Conservation (phyloP, 352 stramenopile species). For the Phytophthora boehmeriae region DNA sequence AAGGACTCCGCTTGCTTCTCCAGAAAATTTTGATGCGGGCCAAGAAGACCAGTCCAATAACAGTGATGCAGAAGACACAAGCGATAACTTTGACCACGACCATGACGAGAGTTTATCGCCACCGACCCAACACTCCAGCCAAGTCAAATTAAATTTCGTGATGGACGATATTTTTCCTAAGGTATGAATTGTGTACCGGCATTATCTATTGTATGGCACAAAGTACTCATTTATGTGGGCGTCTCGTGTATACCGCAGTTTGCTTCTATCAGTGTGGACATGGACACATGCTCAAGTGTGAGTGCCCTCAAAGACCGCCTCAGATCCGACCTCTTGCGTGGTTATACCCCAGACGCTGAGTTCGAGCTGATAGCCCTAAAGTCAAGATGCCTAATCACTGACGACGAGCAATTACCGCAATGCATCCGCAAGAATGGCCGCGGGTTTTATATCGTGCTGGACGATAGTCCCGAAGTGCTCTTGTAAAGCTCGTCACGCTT, state of each 20-base stretch:
- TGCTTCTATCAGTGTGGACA: constrained; percentile 15
- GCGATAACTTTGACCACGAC: not conserved
- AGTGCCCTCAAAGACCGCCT: constrained; percentile 24
- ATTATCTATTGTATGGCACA: not conserved
- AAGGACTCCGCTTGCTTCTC: not conserved
- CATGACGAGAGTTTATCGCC: not conserved
- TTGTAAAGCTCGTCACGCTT: constrained; percentile 3
- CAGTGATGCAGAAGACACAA: not conserved
- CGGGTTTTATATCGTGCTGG: constrained; percentile 34
- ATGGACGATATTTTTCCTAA: constrained; percentile 38
- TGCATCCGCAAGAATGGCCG: constrained; percentile 32
- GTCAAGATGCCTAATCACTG: constrained; percentile 17
- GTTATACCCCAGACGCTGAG: constrained; percentile 4
- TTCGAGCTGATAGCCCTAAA: constrained; percentile 29
- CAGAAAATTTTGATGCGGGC: not conserved
- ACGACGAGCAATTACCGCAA: constrained; percentile 20
- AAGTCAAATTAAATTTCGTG: constrained; percentile 30
- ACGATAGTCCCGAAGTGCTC: constrained; percentile 29
- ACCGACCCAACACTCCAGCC: not conserved
- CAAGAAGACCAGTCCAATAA: not conserved
- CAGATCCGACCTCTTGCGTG: constrained; percentile 20
- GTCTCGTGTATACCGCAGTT: constrained; percentile 21
- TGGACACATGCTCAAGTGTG: constrained; percentile 26
- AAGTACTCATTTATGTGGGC: not conserved
- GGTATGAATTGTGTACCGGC: constrained; percentile 17